phyloP scores from a whole-genome alignment of 495 filamentous ascomycete species.

The Trichocladium uniseriatum region DNA sequence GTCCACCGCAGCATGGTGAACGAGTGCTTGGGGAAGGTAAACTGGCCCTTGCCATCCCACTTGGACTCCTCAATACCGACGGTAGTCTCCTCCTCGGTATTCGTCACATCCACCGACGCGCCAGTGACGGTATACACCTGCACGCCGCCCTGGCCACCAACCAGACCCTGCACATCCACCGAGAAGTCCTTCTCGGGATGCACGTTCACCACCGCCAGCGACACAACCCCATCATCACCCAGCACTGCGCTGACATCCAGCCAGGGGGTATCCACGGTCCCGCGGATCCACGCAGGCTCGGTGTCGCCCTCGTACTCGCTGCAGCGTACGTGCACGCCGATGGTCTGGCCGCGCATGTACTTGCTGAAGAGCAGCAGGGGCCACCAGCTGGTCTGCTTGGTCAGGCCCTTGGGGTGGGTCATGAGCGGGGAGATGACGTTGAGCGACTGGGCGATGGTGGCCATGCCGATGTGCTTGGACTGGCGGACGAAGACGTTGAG shows the following conservation, averaged over 20 bases:
- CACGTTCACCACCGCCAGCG: slow-evolving; percentile 61
- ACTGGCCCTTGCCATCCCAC: slow-evolving; percentile 51
- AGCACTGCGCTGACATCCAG: slow-evolving; percentile 60
- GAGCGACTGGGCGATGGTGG: slow-evolving; percentile 70
- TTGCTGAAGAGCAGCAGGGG: slow-evolving; percentile 60
- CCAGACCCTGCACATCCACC: slow-evolving; percentile 51
- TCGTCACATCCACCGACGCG: slow-evolving; percentile 43
- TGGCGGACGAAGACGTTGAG: slow-evolving; percentile 76
- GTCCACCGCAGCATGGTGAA: slow-evolving; percentile 57
- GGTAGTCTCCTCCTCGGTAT: slow-evolving; percentile 50
- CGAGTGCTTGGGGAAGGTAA: slow-evolving; percentile 55
- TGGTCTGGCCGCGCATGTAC: slow-evolving; percentile 64
- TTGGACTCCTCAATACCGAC: slow-evolving; percentile 50
- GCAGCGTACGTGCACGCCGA: slow-evolving; percentile 51
- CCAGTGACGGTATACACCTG: slow-evolving; percentile 54
- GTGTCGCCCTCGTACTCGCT: slow-evolving; percentile 55
- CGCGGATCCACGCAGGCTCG: slow-evolving; percentile 53
- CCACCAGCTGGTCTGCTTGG: slow-evolving; percentile 73
- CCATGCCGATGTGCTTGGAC: slow-evolving; percentile 63
- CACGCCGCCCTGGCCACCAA: slow-evolving; percentile 32
- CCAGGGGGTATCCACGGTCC: slow-evolving; percentile 54
- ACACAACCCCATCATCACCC: slow-evolving; percentile 52
- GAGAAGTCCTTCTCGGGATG: slow-evolving; percentile 46
- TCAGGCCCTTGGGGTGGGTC: slow-evolving; percentile 53
- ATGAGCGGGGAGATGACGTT: slow-evolving; percentile 73